phyloP scores from a whole-genome alignment of 108 stramenopile genomes.

The Cyclotella cryptica region DNA sequence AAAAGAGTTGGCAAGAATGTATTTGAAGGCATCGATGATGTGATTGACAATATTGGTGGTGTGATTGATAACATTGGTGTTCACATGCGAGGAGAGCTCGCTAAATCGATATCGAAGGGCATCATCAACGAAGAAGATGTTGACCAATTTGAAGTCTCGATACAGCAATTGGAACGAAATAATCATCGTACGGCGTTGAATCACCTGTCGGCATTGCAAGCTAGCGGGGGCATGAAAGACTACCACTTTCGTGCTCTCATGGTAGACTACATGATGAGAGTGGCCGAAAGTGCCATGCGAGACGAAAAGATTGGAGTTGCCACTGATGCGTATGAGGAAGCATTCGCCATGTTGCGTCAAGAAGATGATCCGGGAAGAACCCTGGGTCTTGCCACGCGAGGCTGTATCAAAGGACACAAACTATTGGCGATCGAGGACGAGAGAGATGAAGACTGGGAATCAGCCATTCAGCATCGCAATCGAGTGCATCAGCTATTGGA shows the following conservation, averaged over 20 bases:
- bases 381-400: constrained; percentile 13
- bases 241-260: constrained; percentile 20
- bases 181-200: constrained; percentile 52
- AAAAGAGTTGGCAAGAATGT: not conserved
- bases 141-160: constrained; percentile 28
- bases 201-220: constrained; percentile 24
- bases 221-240: constrained; percentile 17
- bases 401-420: constrained; percentile 50
- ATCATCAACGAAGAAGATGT: not conserved
- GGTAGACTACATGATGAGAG: constrained; percentile 34
- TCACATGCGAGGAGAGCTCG: not conserved
- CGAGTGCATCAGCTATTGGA: constrained; percentile 35
- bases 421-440: constrained; percentile 34
- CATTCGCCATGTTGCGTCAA: constrained; percentile 20
- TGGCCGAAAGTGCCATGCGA: constrained; percentile 33
- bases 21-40: not conserved
- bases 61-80: not conserved
- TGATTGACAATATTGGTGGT: not conserved
- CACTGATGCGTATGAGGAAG: constrained; percentile 44
- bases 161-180: constrained; percentile 38
- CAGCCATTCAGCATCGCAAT: constrained; percentile 40
- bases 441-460: constrained; percentile 26
- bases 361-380: constrained; percentile 5
- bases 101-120: not conserved
- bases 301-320: constrained; percentile 35